Percentiles rank a stretch among this genome's conserved stretches.
These are phyloP conservation scores for Cystobasidium sp. DNA, from an alignment of 1,284 basidiomycete genomes.

Conservation along the genomic window DNA sequence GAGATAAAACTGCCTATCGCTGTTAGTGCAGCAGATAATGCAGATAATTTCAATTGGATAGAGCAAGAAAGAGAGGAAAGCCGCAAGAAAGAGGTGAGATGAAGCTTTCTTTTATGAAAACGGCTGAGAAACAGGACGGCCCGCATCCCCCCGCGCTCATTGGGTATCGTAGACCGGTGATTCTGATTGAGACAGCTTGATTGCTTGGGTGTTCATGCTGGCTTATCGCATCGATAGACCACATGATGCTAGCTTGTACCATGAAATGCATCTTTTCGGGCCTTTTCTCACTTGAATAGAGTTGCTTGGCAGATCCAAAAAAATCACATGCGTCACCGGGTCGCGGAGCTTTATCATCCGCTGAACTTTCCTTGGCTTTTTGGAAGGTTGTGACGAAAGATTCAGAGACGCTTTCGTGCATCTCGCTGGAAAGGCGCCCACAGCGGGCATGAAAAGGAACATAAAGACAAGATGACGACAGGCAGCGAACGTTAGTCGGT, in stretches of 20 bases:
- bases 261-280: neutral
- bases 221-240: constrained; percentile 7
- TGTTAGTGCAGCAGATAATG: neutral
- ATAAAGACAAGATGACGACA: neutral
- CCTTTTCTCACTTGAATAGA: neutral
- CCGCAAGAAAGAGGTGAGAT: neutral
- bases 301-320: constrained; percentile 17
- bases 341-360: constrained; percentile 5
- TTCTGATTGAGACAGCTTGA: constrained; percentile 4
- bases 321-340: constrained; percentile 14
- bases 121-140: neutral
- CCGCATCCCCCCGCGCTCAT: too few species aligned
- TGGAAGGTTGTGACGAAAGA: neutral
- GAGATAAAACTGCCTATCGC: neutral
- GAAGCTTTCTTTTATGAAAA: too few species aligned
- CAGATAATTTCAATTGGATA: neutral
- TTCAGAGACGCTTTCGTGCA: neutral
- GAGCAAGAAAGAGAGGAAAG: neutral
- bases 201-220: constrained; percentile 7
- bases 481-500: too few species aligned
- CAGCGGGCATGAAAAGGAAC: neutral
- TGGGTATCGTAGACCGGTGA: neutral
- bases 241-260: neutral
- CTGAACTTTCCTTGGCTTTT: constrained; percentile 19
- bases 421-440: neutral